Conservation (phyloP, 768 basidiomycete species). For the Cyclocybe cylindracea region DNA sequence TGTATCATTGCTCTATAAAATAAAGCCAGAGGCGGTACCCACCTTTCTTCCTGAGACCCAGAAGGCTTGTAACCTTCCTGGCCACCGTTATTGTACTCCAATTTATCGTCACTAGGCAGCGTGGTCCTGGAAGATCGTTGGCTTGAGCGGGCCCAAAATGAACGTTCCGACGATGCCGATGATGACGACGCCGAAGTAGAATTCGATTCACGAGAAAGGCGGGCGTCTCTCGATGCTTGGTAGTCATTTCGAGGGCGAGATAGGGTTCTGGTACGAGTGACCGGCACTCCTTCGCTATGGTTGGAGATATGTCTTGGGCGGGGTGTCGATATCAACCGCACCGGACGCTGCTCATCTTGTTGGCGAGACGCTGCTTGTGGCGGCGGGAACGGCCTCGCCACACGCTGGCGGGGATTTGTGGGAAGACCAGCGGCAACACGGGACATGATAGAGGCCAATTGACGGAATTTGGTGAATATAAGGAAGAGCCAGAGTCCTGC, state of each 20-base stretch:
- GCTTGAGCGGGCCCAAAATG: slow-evolving; percentile 36
- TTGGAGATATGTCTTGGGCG: slow-evolving; percentile 4
- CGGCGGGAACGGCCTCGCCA: slow-evolving; percentile 7
- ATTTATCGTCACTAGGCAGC: slow-evolving; percentile 38
- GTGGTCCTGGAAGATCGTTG: slow-evolving; percentile 44
- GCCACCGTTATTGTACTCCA: not conserved
- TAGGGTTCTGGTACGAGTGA: not conserved
- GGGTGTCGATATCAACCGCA: slow-evolving; percentile 4
- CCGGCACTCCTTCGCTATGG: slow-evolving; percentile 5
- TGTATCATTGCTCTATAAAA: not conserved
- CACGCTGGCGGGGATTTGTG: slow-evolving; percentile 21
- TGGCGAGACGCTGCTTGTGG: not conserved
- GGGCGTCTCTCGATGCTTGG: slow-evolving; percentile 2
- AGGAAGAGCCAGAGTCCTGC: slow-evolving; percentile 16
- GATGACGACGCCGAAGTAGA: slow-evolving; percentile 28
- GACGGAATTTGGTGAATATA: slow-evolving; percentile 5
- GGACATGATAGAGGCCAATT: slow-evolving; percentile 5
- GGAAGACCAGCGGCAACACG: slow-evolving; percentile 20
- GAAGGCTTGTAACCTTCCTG: not conserved
- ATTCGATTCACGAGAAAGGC: slow-evolving; percentile 20
- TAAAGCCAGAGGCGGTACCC: no score
- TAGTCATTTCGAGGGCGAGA: not conserved
- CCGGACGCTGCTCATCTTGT: not conserved
- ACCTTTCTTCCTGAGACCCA: no score
- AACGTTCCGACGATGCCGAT: slow-evolving; percentile 23